Base-by-base conservation (phyloP, 2,329 filamentous ascomycete species). In the Arthrobotrys iridis region DNA sequence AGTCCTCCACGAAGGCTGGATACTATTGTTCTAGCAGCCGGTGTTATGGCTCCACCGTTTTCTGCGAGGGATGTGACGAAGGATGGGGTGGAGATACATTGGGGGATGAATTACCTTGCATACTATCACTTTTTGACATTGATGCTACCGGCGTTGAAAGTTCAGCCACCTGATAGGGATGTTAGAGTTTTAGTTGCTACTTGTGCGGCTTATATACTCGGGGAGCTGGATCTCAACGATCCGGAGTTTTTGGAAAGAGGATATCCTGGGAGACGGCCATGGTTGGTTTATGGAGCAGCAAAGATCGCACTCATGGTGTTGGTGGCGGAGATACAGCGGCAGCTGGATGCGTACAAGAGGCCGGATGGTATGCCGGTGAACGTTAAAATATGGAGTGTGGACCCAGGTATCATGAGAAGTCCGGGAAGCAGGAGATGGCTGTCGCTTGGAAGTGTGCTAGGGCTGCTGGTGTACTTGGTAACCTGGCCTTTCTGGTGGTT, bases 81-180 rank as follows among this genome's bases (percentile, higher is more conserved):
- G 4, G 93, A 97, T 80, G 93, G 93, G 0, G 84, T 98, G 11
- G 94, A 98, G 81, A 87, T 90, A 78, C 94, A 91, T 75, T 98
- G 93, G 93, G 93, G 93, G 83, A 86, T 98, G 79, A 99, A 99
- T 81, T 99, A 93, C 82, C 86, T 99, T 40, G 91, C 93, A 77
- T 98, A 97, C 82, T 98, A 97, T 83, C 96, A 99, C 80, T 86
- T 99, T 2, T 86, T 99, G 46, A 92, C 91, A 77, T 96, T 99
- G 28, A 85, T 99, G 35, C 95, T 91, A 79, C 95, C 95, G 0
- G 94, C 95, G 0, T 86, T 99, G 74, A 88, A 93, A 78, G 93
- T 91, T 0, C 95, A 99, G 82, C 95, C 95, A 1, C 89, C 96
- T 65, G 95, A 99, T 82, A 88, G 95, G 79, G 95, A 99, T 82